These are phyloP conservation scores for Zymoseptoria crescenta DNA, from an alignment of 2,329 filamentous ascomycete genomes.

Conservation along the genomic window DNA sequence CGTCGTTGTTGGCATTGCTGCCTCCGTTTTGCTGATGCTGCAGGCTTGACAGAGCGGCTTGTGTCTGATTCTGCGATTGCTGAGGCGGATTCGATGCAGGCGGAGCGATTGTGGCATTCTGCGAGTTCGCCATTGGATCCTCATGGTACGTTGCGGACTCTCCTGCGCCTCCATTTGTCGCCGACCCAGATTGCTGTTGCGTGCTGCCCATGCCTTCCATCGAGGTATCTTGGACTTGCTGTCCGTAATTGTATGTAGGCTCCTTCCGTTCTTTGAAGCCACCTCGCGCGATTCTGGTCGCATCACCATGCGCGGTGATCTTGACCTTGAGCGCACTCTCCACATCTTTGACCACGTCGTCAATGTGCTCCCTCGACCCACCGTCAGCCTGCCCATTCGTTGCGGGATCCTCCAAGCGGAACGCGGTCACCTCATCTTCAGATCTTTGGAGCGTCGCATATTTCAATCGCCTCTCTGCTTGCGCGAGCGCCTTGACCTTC, in stretches of 20 bases:
- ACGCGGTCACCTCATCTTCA: conserved; percentile 26
- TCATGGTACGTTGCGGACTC: conserved; percentile 8
- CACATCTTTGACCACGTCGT: conserved; percentile 67
- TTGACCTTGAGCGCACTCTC: conserved; percentile 63
- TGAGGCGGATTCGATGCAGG: neutral
- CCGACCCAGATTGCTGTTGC: conserved; percentile 5
- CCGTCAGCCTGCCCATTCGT: conserved; percentile 28
- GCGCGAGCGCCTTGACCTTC: conserved; percentile 60
- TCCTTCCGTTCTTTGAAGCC: conserved; percentile 27
- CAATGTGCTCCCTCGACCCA: conserved; percentile 46
- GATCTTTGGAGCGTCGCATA: conserved; percentile 48
- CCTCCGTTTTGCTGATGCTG: neutral
- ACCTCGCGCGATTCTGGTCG: conserved; percentile 27
- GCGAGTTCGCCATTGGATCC: conserved; percentile 4
- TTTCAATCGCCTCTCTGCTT: conserved; percentile 69
- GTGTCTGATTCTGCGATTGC: neutral
- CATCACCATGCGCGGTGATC: conserved; percentile 37
- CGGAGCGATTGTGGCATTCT: conserved; percentile 3
- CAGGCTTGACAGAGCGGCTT: neutral
- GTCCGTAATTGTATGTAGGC: conserved; percentile 5
- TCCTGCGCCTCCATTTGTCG: conserved; percentile 31
- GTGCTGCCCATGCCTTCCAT: conserved; percentile 3
- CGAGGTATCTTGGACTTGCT: conserved; percentile 8
- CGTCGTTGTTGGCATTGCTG: conserved; percentile 32
- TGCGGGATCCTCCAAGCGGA: conserved; percentile 45